Evolutionary conservation across 768 basidiomycete genomes (phyloP), one percentile per base, ranked within the genome.

Genomic region (Rhizopogon vesiculosus): DNA sequence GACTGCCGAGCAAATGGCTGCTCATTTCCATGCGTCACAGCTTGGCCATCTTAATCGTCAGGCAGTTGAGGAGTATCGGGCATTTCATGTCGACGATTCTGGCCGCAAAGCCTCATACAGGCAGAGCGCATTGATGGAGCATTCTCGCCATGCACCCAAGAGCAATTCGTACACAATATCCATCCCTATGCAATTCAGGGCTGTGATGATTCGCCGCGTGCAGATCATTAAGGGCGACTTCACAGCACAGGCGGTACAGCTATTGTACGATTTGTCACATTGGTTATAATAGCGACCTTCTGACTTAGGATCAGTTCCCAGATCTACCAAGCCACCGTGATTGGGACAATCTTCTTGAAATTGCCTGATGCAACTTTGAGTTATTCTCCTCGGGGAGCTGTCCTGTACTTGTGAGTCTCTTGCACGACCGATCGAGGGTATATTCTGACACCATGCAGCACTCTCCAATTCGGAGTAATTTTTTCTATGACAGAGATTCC

Each of bases 1-100:
- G n/a, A n/a, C n/a, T n/a, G n/a, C n/a, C n/a, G n/a, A n/a, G n/a
- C 84, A 88, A 62, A 85, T 88, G 58, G 84, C 76, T 0, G 62
- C 72, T 2, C 69, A 77, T 59, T 83, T 80, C 64, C 66, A 60
- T 48, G 59, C 64, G 13, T 83, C 81, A 3, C 43, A 68, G 7
- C 38, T 75, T 0, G 77, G 77, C 16, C 58, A 64, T 29, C 59
- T 58, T 7, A 86, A 85, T 65, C 68, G 62, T 1, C 68, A 66
- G 8, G 82, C 82, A 35, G 76, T 82, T 41, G 71, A 73, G 0
- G 62, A 68, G 0, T 86, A 86, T 64, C 63, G 67, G 12, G 54
- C 56, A 0, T 71, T 75, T 22, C 79, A 70, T 57, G 79, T 78
- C 3, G 78, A 77, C 12, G 74, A 78, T 18, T 60, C 72, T 4